Conservation (phyloP, 805 yeast species). For the Komagataella pastoris region DNA sequence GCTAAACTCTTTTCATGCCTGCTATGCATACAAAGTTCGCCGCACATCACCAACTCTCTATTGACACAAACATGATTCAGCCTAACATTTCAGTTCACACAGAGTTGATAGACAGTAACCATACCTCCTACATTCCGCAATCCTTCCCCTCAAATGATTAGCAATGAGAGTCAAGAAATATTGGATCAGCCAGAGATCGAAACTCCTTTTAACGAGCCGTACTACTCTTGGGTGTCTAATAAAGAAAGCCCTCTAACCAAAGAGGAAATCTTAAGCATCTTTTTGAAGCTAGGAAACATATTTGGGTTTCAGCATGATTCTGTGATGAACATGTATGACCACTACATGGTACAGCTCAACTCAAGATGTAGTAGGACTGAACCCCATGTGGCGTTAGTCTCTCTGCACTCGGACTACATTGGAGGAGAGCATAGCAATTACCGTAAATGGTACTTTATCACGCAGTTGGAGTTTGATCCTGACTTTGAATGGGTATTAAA, state of each 20-base stretch:
- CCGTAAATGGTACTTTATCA: conserved; percentile 86
- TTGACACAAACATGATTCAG: neutral
- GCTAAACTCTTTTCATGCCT: neutral
- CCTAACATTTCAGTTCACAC: neutral
- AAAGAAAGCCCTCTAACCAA: conserved; percentile 62
- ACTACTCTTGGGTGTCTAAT: conserved; percentile 46
- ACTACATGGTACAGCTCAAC: conserved; percentile 67
- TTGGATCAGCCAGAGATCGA: neutral
- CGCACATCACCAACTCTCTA: neutral
- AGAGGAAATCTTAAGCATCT: conserved; percentile 47
- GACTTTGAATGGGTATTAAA: conserved; percentile 41
- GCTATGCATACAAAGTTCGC: neutral
- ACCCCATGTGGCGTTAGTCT: conserved; percentile 54
- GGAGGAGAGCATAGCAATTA: conserved; percentile 86
- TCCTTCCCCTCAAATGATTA: neutral
- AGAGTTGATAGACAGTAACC: neutral
- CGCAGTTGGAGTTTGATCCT: conserved; percentile 66
- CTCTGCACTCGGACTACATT: conserved; percentile 81
- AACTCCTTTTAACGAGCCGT: conserved; percentile 22
- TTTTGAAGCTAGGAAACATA: conserved; percentile 38
- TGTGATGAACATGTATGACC: conserved; percentile 69
- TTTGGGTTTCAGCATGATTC: conserved; percentile 84
- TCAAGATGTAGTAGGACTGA: conserved; percentile 76
- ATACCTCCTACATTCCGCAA: neutral
- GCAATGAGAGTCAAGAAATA: neutral